These are phyloP conservation scores for Cercospora zeina DNA, from an alignment of 2,329 filamentous ascomycete species.

Conservation along the genomic window DNA sequence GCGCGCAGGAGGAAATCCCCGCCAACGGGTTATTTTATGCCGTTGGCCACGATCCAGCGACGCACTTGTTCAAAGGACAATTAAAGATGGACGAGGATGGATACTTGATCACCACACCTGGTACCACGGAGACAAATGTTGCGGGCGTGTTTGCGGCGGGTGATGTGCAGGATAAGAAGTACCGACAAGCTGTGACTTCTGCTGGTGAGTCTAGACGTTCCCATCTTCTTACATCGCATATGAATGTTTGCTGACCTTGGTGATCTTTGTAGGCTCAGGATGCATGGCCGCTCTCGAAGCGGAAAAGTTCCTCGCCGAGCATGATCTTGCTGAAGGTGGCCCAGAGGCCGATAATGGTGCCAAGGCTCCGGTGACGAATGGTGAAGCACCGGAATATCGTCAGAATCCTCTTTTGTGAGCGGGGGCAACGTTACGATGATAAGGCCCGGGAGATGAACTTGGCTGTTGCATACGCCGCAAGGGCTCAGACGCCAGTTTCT, in stretches of 20 bases:
- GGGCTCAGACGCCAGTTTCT: background rate
- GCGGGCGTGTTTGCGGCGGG: slow-evolving; percentile 94
- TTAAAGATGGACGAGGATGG: slow-evolving; percentile 84
- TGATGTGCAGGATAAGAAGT: slow-evolving; percentile 98
- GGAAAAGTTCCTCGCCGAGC: slow-evolving; percentile 85
- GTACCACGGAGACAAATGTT: slow-evolving; percentile 82
- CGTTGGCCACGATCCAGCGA: slow-evolving; percentile 94
- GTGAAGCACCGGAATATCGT: slow-evolving; percentile 61
- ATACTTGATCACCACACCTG: slow-evolving; percentile 86
- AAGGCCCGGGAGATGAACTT: background rate
- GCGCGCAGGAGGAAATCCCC: slow-evolving; percentile 76
- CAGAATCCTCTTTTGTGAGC: slow-evolving; percentile 63
- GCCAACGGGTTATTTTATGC: slow-evolving; percentile 97
- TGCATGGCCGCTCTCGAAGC: slow-evolving; percentile 95
- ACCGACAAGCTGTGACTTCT: slow-evolving; percentile 96
- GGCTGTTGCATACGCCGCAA: background rate
- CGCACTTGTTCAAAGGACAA: slow-evolving; percentile 84
- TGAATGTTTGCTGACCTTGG: slow-evolving; percentile 19
- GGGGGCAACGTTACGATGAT: background rate
- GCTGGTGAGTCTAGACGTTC: slow-evolving; percentile 68
- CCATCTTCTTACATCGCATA: background rate
- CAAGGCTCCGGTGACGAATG: slow-evolving; percentile 51
- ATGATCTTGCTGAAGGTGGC: slow-evolving; percentile 56
- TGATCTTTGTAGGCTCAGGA: slow-evolving; percentile 67
- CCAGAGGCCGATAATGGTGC: slow-evolving; percentile 54